A percentile compares a stretch with the other conserved stretches of the same genome.
Evolutionary conservation across 108 stramenopile genomes (phyloP).

Genomic region (Skeletonema tropicum): DNA sequence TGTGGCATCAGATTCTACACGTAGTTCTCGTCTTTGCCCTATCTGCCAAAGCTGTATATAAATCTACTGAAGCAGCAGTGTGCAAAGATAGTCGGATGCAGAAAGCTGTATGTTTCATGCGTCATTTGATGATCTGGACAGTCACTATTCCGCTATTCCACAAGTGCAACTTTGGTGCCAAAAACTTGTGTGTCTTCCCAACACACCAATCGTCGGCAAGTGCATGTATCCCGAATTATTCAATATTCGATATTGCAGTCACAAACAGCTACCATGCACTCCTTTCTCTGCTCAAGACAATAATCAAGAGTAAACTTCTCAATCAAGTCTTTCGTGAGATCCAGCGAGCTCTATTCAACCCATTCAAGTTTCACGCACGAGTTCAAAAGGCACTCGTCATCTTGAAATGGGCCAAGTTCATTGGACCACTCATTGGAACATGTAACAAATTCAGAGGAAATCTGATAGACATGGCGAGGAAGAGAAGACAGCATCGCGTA

Average conservation of each 20-base stretch:
- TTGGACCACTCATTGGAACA: conserved; percentile 67
- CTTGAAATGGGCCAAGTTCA: conserved; percentile 70
- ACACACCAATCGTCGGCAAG: not conserved
- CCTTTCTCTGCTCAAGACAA: conserved; percentile 3
- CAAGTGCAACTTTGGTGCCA: conserved; percentile 6
- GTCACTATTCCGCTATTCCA: conserved; percentile 27
- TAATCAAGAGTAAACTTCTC: conserved; percentile 29
- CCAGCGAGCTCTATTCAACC: conserved; percentile 28
- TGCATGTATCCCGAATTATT: conserved; percentile 31
- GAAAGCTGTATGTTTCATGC: not conserved
- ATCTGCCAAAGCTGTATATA: not conserved
- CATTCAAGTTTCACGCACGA: conserved; percentile 37
- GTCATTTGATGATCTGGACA: conserved; percentile 7
- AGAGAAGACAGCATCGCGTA: conserved; percentile 42
- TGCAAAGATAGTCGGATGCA: not conserved
- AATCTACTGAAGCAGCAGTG: not conserved
- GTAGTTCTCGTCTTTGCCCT: conserved; percentile 11
- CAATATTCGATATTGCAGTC: conserved; percentile 17
- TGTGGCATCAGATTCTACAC: conserved; percentile 11
- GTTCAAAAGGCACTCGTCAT: conserved; percentile 16
- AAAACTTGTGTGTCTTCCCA: not conserved
- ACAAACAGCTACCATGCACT: conserved; percentile 13
- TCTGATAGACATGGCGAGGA: conserved; percentile 51
- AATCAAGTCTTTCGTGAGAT: conserved; percentile 25
- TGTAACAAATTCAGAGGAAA: conserved; percentile 69